Conservation (phyloP, 805 yeast species). For the Candida xiaguanensis region DNA sequence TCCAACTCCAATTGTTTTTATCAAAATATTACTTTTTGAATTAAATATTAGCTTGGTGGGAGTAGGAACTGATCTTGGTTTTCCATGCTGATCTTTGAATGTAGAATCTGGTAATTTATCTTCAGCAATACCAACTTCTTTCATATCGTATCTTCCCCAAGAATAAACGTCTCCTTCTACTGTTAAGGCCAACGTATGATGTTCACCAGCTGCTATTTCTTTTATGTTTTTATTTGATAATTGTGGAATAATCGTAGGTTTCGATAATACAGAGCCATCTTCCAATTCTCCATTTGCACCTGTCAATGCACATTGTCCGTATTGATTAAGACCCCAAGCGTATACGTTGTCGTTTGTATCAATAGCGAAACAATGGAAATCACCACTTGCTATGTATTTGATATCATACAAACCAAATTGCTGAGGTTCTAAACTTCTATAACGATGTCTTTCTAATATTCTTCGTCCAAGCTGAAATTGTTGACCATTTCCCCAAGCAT, state of each 20-base stretch:
- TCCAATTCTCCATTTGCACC: slow-evolving; percentile 64
- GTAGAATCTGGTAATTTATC: slow-evolving; percentile 67
- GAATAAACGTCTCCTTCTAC: slow-evolving; percentile 69
- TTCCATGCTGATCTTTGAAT: slow-evolving; percentile 75
- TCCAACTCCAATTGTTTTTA: slow-evolving; percentile 65
- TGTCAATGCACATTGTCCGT: slow-evolving; percentile 85
- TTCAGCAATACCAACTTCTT: slow-evolving; percentile 78
- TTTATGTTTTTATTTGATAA: slow-evolving; percentile 56
- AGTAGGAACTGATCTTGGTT: slow-evolving; percentile 77
- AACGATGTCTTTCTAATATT: slow-evolving; percentile 73
- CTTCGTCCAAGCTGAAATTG: slow-evolving; percentile 89
- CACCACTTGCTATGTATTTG: slow-evolving; percentile 85
- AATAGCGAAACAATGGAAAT: slow-evolving; percentile 92
- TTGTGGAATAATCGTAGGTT: slow-evolving; percentile 70
- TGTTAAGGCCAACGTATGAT: slow-evolving; percentile 79
- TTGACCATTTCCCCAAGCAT: slow-evolving; percentile 97
- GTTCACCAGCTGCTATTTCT: slow-evolving; percentile 87
- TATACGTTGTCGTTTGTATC: slow-evolving; percentile 65
- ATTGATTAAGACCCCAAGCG: slow-evolving; percentile 96
- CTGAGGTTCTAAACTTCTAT: slow-evolving; percentile 72
- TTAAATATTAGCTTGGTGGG: slow-evolving; percentile 62
- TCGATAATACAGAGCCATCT: slow-evolving; percentile 77
- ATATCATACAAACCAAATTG: slow-evolving; percentile 79
- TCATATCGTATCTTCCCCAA: slow-evolving; percentile 93
- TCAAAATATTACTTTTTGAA: slow-evolving; percentile 27